Evolutionary conservation across 2,329 filamentous ascomycete species (phyloP).

Genomic region (Hypomyces rosellus): DNA sequence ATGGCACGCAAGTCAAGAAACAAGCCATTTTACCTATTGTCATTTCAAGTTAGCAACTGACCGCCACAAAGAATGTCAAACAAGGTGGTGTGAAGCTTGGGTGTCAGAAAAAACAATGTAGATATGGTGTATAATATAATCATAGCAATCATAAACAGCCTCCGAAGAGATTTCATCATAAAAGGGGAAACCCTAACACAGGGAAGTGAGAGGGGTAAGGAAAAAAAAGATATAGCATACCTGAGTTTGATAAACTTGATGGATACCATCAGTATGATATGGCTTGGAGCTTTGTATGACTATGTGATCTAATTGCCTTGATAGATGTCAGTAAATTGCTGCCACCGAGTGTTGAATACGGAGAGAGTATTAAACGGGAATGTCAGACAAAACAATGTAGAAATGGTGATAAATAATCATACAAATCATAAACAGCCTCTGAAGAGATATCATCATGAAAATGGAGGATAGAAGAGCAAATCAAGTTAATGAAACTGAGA

Average conservation of each 20-base stretch:
- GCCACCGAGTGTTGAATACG: background rate
- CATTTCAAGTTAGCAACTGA: too few relatives aligned
- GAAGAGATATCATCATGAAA: constrained; percentile 36
- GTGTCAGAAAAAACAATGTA: constrained; percentile 10
- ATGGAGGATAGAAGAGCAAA: background rate
- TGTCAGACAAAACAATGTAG: background rate
- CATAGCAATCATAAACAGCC: constrained; percentile 42
- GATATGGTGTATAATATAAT: constrained; percentile 23
- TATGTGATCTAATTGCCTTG: too few relatives aligned
- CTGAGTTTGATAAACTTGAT: background rate
- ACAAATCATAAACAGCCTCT: constrained; percentile 44
- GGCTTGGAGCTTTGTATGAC: too few relatives aligned
- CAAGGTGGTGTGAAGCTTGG: background rate
- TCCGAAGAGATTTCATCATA: constrained; percentile 26
- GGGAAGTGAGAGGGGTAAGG: background rate
- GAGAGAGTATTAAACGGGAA: background rate
- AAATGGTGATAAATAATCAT: constrained; percentile 28
- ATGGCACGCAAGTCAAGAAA: too few relatives aligned
- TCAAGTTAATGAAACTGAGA: constrained; percentile 10
- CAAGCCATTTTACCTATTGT: too few relatives aligned
- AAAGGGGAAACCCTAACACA: constrained; percentile 10
- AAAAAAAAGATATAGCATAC: background rate
- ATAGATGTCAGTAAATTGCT: too few relatives aligned
- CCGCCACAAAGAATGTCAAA: background rate
- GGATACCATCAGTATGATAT: background rate